Conservation (phyloP, 1,284 basidiomycete species). For the Papiliotrema nemorosa region DNA sequence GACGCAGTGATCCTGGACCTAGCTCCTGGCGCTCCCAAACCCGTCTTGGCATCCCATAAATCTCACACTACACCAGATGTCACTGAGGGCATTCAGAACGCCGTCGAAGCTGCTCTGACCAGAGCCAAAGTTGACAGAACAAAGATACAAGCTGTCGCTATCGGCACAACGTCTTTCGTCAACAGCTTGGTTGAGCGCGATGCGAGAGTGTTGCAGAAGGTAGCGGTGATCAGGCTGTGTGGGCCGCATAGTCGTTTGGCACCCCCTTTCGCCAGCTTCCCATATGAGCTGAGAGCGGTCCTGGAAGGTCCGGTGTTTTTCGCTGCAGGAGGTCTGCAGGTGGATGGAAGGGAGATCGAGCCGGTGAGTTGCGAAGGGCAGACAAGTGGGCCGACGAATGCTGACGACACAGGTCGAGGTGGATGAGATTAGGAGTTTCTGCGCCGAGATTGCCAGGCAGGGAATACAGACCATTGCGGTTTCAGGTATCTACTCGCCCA, state of each 20-base stretch:
- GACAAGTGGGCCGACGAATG: not conserved
- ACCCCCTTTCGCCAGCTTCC: slow-evolving; percentile 35
- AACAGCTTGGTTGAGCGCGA: slow-evolving; percentile 35
- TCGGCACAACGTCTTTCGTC: slow-evolving; percentile 40
- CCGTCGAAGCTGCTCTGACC: slow-evolving; percentile 1
- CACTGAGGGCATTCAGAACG: slow-evolving; percentile 53
- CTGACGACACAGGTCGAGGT: slow-evolving; percentile 22
- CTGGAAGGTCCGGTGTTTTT: slow-evolving; percentile 32
- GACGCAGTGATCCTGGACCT: slow-evolving; percentile 58
- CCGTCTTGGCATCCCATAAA: slow-evolving; percentile 56
- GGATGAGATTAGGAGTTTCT: slow-evolving; percentile 28
- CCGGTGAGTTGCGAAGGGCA: slow-evolving; percentile 9
- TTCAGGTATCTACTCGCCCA: slow-evolving; percentile 34
- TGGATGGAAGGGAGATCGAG: slow-evolving; percentile 32
- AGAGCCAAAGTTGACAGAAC: slow-evolving; percentile 10
- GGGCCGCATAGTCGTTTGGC: slow-evolving; percentile 25
- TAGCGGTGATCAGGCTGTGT: slow-evolving; percentile 37
- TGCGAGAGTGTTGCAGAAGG: slow-evolving; percentile 21
- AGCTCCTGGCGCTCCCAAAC: slow-evolving; percentile 25
- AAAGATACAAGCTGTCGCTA: slow-evolving; percentile 27
- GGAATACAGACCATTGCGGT: slow-evolving; percentile 35
- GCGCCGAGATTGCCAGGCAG: slow-evolving; percentile 26
- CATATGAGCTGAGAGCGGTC: slow-evolving; percentile 27
- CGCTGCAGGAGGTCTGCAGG: slow-evolving; percentile 33
- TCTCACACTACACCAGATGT: slow-evolving; percentile 56